Evolutionary conservation across 768 basidiomycete genomes (phyloP), one percentile per base, ranked within the genome.

Genomic region (Clathrus columnatus): DNA sequence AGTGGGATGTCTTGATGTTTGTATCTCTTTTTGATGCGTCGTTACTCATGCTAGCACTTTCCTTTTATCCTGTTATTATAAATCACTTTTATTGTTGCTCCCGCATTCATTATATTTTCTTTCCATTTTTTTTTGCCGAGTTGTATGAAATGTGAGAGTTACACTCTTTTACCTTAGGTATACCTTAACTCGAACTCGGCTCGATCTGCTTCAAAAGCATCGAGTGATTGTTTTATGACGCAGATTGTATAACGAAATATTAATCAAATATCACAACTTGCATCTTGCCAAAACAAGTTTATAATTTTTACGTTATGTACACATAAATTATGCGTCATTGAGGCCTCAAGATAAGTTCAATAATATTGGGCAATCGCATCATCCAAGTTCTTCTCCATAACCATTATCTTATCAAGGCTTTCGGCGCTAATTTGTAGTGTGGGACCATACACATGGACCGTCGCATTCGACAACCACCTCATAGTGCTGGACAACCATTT

Each of bases 381-480:
- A n/a, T n/a, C n/a, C n/a, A n/a, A n/a, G n/a, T n/a, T n/a, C n/a
- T n/a, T n/a, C n/a, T n/a, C n/a, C n/a, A n/a, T n/a, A n/a, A n/a
- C n/a, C n/a, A n/a, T n/a, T n/a, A n/a, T n/a, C n/a, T n/a, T n/a
- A n/a, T n/a, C n/a, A n/a, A n/a, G n/a, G n/a, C n/a, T n/a, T n/a
- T n/a, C n/a, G n/a, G n/a, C n/a, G n/a, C n/a, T n/a, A n/a, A n/a
- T n/a, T n/a, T n/a, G n/a, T n/a, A n/a, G n/a, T n/a, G n/a, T n/a
- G n/a, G n/a, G n/a, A n/a, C n/a, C n/a, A n/a, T n/a, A 47, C 48
- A 47, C 21, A 50, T 55, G 54, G 54, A 55, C 24, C 54, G 54
- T 61, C 76, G 78, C 64, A 85, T 86, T 59, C 79, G 77, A 6
- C 82, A 84, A 63, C 84, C 84, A 7, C 84, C 85, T 26, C 85